A percentile compares a stretch with the other conserved stretches of the same genome.
Evolutionary conservation across 2,329 filamentous ascomycete species (phyloP).

Genomic region (Metarhizium brunneum): DNA sequence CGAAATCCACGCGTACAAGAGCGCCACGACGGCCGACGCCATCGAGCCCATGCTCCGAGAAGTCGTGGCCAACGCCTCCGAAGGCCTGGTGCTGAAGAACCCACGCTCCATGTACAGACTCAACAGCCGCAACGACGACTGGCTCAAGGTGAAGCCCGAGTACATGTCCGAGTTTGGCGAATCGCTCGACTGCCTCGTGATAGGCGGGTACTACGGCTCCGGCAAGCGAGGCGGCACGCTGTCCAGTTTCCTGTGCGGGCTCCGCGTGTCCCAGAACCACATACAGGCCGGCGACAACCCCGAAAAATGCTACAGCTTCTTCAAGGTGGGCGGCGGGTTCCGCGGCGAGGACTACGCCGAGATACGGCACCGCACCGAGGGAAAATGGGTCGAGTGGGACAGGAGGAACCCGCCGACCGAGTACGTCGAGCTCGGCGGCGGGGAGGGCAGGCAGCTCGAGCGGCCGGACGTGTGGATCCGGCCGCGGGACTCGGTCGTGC

Average conservation of each 20-base stretch:
- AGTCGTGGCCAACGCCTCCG: constrained; percentile 78
- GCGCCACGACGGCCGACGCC: constrained; percentile 56
- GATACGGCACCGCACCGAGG: constrained; percentile 75
- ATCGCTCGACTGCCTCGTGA: constrained; percentile 77
- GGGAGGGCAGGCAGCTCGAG: constrained; percentile 61
- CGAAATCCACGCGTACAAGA: constrained; percentile 68
- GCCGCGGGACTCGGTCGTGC: constrained; percentile 75
- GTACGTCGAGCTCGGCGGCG: constrained; percentile 74
- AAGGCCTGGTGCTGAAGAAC: constrained; percentile 90
- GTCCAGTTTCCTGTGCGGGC: constrained; percentile 83
- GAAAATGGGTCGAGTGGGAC: constrained; percentile 88
- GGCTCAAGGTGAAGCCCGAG: constrained; percentile 98
- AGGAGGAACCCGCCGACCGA: constrained; percentile 62
- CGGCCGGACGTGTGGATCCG: constrained; percentile 88
- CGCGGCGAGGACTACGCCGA: constrained; percentile 74
- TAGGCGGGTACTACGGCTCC: constrained; percentile 89
- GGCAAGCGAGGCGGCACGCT: constrained; percentile 74
- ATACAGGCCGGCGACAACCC: constrained; percentile 48
- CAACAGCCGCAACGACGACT: constrained; percentile 87
- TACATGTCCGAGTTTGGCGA: constrained; percentile 98
- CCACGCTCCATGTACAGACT: constrained; percentile 77
- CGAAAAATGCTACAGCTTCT: constrained; percentile 86
- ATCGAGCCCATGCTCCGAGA: constrained; percentile 74
- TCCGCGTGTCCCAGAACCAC: constrained; percentile 64
- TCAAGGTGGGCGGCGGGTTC: constrained; percentile 95